These are phyloP conservation scores for Crepidotus variabilis DNA, from an alignment of 768 basidiomycete species.

Conservation along the genomic window DNA sequence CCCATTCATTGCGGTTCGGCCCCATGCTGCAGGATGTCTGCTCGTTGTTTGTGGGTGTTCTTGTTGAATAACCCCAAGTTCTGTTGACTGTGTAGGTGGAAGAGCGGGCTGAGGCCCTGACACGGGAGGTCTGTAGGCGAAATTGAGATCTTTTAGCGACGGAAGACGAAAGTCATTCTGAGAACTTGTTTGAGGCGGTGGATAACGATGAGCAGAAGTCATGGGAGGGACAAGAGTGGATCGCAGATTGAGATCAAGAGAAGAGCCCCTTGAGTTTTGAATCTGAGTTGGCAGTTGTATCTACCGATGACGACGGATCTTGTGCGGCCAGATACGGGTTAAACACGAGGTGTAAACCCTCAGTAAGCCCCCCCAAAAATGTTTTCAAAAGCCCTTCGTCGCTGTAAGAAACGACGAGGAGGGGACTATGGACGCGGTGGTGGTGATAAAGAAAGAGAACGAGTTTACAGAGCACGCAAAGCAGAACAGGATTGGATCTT, in stretches of 20 bases:
- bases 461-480: background rate
- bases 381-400: background rate
- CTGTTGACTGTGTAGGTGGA: constrained; percentile 17
- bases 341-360: constrained; percentile 3
- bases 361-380: background rate
- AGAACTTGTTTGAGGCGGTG: constrained; percentile 30
- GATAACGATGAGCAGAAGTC: constrained; percentile 30
- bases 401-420: background rate
- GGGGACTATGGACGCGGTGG: background rate
- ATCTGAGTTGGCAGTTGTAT: constrained; percentile 46
- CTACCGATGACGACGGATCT: constrained; percentile 71
- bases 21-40: constrained; percentile 4
- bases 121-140: constrained; percentile 28
- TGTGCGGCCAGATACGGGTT: constrained; percentile 15
- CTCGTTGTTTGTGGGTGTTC: constrained; percentile 23
- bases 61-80: constrained; percentile 18
- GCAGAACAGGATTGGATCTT: constrained; percentile 21
- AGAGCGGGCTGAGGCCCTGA: constrained; percentile 16
- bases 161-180: constrained; percentile 54
- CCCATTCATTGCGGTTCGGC: constrained; percentile 5
- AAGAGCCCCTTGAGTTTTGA: constrained; percentile 33
- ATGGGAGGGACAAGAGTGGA: constrained; percentile 21
- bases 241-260: constrained; percentile 39
- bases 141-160: constrained; percentile 72
- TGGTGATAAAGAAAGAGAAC: background rate